Evolutionary conservation across 2,329 filamentous ascomycete species (phyloP), one percentile per base, ranked within the genome.

Genomic region (Alternaria gansuensis): DNA sequence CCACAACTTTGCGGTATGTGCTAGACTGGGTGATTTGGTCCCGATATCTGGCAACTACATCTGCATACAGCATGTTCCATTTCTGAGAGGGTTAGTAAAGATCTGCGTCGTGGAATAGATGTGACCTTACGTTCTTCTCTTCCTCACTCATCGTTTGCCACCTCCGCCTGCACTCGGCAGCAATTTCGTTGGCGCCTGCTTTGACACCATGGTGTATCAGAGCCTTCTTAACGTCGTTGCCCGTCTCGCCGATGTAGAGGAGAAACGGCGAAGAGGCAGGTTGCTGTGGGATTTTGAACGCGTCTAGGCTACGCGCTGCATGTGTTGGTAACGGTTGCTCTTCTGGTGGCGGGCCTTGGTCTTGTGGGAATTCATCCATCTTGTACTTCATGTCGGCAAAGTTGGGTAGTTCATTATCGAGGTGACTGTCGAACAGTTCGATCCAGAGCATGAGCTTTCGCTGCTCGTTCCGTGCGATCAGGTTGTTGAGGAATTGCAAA

Each of bases 401-500:
- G 51, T 75, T 76, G 43, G 75, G 74, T 4, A 75, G 68, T 48
- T 75, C 74, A 40, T 75, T 75, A 49, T 80, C 78, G 6, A 78
- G 71, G 17, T 84, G 81, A 61, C 84, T 85, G 51, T 88, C 87
- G 65, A 89, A 89, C 2, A 89, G 78, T 71, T 87, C 84, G 36
- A 88, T 76, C 87, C 87, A 89, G 2, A 89, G 80, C 66, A 88
- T 85, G 65, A 88, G 80, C 68, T 89, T 89, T 37, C 86, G 80
- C 59, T 86, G 82, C 74, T 89, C 87, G 65, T 89, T 89, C 60
- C 87, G 83, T 69, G 87, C 86, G 45, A 88, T 85, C 48, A 88
- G 82, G 63, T 89, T 89, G 75, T 89, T 87, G 54, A 89, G 75
- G 64, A 88, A 88, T 69, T 89, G 87, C n/a, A 89, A 79, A 61